Percentiles rank a stretch among this genome's conserved stretches.
Conservation (phyloP, 805 yeast genomes). For the Candida railenensis region DNA sequence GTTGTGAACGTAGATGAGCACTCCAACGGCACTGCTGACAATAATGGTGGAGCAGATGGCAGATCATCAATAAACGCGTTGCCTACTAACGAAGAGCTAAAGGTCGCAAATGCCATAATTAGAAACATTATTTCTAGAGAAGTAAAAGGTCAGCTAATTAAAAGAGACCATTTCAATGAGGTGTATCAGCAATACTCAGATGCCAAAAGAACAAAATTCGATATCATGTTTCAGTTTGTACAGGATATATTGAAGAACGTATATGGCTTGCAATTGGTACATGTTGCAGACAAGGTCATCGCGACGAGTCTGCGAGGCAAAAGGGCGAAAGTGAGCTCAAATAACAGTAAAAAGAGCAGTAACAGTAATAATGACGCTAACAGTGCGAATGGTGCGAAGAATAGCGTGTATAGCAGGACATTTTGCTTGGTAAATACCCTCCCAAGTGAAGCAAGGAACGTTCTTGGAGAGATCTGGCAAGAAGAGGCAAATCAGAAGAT, state of each 20-base stretch:
- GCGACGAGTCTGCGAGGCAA: slow-evolving; percentile 1
- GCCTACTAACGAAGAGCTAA: background rate
- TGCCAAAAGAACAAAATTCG: slow-evolving; percentile 10
- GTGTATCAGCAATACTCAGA: slow-evolving; percentile 6
- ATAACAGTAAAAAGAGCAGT: background rate
- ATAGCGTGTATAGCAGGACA: slow-evolving; percentile 9
- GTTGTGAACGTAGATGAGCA: background rate
- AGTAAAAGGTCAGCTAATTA: slow-evolving; percentile 19
- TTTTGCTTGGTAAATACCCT: slow-evolving; percentile 21
- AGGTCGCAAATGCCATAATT: slow-evolving; percentile 2
- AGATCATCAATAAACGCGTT: background rate
- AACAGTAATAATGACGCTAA: slow-evolving; percentile 4
- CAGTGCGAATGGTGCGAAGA: background rate
- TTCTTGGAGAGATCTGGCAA: slow-evolving; percentile 27
- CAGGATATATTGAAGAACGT: slow-evolving; percentile 17
- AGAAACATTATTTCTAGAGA: slow-evolving; percentile 21
- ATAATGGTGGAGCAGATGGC: background rate
- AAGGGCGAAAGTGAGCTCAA: background rate
- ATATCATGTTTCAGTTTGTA: slow-evolving; percentile 14
- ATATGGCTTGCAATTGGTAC: slow-evolving; percentile 28
- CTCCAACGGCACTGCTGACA: background rate
- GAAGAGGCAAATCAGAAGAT: slow-evolving; percentile 5
- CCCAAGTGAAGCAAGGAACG: slow-evolving; percentile 14
- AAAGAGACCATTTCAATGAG: slow-evolving; percentile 22
- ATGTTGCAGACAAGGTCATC: slow-evolving; percentile 10